A percentile compares a stretch with the other conserved stretches of the same genome.
Evolutionary conservation across 2,329 filamentous ascomycete genomes (phyloP).

Genomic region (Clarireedia hainanense): DNA sequence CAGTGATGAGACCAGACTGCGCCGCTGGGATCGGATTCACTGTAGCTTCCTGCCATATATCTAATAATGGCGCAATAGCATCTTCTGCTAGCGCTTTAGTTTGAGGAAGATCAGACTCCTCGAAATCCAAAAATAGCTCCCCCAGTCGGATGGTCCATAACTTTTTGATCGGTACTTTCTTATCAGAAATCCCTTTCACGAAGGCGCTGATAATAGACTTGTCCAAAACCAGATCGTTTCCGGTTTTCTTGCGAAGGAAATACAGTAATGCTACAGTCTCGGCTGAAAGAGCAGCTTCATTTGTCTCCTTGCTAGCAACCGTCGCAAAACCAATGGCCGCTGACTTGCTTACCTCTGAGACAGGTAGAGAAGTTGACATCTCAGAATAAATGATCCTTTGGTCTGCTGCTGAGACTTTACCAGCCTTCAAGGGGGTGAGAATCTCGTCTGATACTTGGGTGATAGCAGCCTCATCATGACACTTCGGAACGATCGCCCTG

Average conservation of each 20-base stretch:
- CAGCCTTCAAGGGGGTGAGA: slow-evolving; percentile 67
- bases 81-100: slow-evolving; percentile 46
- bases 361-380: slow-evolving; percentile 60
- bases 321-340: slow-evolving; percentile 59
- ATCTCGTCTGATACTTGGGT: slow-evolving; percentile 71
- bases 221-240: slow-evolving; percentile 52
- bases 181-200: slow-evolving; percentile 76
- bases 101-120: slow-evolving; percentile 38
- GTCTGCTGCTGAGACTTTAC: slow-evolving; percentile 78
- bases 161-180: slow-evolving; percentile 68
- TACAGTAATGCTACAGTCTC: slow-evolving; percentile 66
- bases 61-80: slow-evolving; percentile 48
- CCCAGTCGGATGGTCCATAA: slow-evolving; percentile 74
- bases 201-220: slow-evolving; percentile 63
- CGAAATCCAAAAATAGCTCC: slow-evolving; percentile 56
- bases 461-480: slow-evolving; percentile 48
- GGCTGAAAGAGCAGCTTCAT: slow-evolving; percentile 70
- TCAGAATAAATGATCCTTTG: slow-evolving; percentile 78
- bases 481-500: slow-evolving; percentile 55
- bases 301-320: slow-evolving; percentile 75
- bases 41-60: slow-evolving; percentile 69
- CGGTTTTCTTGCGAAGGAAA: slow-evolving; percentile 55
- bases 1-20: slow-evolving; percentile 75
- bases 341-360: slow-evolving; percentile 53
- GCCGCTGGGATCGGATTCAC: slow-evolving; percentile 71